Conservation (phyloP, 768 basidiomycete species). For the Suillus occidentalis region DNA sequence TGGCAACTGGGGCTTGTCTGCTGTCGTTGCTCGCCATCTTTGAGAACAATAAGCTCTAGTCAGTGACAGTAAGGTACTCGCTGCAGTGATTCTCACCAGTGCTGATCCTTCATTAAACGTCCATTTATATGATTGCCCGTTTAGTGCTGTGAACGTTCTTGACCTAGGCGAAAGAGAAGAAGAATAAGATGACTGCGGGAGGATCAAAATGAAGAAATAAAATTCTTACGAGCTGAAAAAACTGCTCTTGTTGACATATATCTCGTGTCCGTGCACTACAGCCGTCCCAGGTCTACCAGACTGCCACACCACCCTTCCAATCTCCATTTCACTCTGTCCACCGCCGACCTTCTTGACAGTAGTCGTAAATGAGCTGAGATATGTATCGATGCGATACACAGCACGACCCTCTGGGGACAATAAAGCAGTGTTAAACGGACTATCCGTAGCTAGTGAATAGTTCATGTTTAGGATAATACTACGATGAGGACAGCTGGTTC, state of each 20-base stretch:
- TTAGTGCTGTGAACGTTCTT: constrained; percentile 34
- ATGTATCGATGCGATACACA: constrained; percentile 32
- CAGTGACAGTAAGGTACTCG: background rate
- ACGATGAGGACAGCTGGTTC: background rate
- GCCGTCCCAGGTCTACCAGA: constrained; percentile 28
- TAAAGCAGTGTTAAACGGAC: constrained; percentile 32
- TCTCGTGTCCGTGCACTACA: constrained; percentile 27
- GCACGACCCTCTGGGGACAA: constrained; percentile 30
- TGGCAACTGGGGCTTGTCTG: constrained; percentile 32
- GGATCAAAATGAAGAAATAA: constrained; percentile 2
- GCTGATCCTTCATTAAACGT: constrained; percentile 33
- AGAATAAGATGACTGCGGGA: background rate
- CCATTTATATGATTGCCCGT: constrained; percentile 36
- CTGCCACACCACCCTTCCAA: constrained; percentile 32
- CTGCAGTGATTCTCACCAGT: constrained; percentile 21
- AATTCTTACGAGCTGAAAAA: constrained; percentile 32
- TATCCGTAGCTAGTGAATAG: constrained; percentile 32
- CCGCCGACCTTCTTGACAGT: constrained; percentile 26
- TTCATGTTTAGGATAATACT: constrained; percentile 20
- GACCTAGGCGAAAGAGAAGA: constrained; percentile 19
- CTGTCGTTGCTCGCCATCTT: constrained; percentile 35
- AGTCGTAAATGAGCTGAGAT: constrained; percentile 13
- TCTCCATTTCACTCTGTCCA: constrained; percentile 24
- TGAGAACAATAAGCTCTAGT: no score
- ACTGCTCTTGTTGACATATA: constrained; percentile 24